Evolutionary conservation across 2,329 filamentous ascomycete species (phyloP).

Genomic region (Ophiostoma perfectum): DNA sequence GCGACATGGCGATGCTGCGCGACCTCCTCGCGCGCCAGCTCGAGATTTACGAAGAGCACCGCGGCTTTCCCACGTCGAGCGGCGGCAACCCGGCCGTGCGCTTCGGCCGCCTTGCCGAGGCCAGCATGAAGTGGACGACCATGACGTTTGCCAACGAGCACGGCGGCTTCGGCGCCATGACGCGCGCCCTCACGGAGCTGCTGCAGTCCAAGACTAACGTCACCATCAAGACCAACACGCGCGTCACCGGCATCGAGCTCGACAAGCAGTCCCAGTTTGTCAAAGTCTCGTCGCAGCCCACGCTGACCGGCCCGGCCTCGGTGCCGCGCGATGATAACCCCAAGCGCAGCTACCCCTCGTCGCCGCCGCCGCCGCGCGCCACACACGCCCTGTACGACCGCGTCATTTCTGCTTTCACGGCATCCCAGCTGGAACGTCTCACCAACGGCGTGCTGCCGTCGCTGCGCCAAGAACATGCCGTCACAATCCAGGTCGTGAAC

Average conservation of each 20-base stretch:
- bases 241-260: conserved; percentile 45
- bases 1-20: conserved; percentile 21
- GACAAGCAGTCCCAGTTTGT: conserved; percentile 25
- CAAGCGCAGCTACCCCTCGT: not conserved
- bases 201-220: conserved; percentile 55
- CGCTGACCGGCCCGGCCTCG: not conserved
- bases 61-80: conserved; percentile 6
- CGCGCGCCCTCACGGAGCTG: conserved; percentile 47
- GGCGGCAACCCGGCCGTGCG: conserved; percentile 13
- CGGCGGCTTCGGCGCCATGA: conserved; percentile 59
- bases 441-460: conserved; percentile 40
- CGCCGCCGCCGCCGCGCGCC: conserved; percentile 16
- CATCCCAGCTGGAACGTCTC: conserved; percentile 37
- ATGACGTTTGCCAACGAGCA: conserved; percentile 41
- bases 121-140: conserved; percentile 33
- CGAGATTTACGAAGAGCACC: conserved; percentile 8
- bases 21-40: conserved; percentile 16
- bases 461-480: conserved; percentile 54
- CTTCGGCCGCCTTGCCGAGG: conserved; percentile 30
- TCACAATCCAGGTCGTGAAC: conserved; percentile 89
- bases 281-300: not conserved
- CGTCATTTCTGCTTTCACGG: conserved; percentile 60
- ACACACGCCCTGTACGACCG: conserved; percentile 43
- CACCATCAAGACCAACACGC: conserved; percentile 46
- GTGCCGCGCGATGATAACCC: not conserved